phyloP scores from a whole-genome alignment of 495 filamentous ascomycete species.

The Neurospora tetraspora region DNA sequence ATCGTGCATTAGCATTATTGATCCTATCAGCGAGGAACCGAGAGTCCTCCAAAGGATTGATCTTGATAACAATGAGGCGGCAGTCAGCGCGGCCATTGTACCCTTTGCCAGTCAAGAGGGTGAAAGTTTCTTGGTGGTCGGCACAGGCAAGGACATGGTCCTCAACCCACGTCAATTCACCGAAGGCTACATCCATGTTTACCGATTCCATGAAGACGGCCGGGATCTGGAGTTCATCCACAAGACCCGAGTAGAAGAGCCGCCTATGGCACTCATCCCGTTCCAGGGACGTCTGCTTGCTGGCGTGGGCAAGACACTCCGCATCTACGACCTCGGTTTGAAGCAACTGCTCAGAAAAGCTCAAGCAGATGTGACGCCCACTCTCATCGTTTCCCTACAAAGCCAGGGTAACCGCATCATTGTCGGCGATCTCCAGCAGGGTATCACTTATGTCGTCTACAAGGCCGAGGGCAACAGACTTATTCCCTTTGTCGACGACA shows the following conservation, averaged over 20 bases:
- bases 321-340: conserved; percentile 85
- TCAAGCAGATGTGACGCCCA: conserved; percentile 67
- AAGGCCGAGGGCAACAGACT: conserved; percentile 84
- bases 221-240: conserved; percentile 86
- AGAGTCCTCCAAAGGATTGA: conserved; percentile 65
- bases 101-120: conserved; percentile 80
- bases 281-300: conserved; percentile 88
- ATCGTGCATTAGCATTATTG: conserved; percentile 83
- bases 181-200: conserved; percentile 84
- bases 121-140: conserved; percentile 84
- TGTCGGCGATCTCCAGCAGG: conserved; percentile 84
- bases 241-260: conserved; percentile 84
- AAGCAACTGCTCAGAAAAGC: conserved; percentile 85
- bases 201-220: conserved; percentile 80
- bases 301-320: conserved; percentile 72
- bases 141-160: conserved; percentile 83
- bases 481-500: conserved; percentile 88
- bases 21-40: conserved; percentile 62
- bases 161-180: conserved; percentile 63
- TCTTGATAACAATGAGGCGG: conserved; percentile 81
- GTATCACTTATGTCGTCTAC: conserved; percentile 83
- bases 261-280: conserved; percentile 74
- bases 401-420: conserved; percentile 89
- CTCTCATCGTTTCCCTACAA: conserved; percentile 75
- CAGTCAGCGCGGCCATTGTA: conserved; percentile 74